phyloP scores from a whole-genome alignment of 352 stramenopile genomes.

The Globisporangium solare region DNA sequence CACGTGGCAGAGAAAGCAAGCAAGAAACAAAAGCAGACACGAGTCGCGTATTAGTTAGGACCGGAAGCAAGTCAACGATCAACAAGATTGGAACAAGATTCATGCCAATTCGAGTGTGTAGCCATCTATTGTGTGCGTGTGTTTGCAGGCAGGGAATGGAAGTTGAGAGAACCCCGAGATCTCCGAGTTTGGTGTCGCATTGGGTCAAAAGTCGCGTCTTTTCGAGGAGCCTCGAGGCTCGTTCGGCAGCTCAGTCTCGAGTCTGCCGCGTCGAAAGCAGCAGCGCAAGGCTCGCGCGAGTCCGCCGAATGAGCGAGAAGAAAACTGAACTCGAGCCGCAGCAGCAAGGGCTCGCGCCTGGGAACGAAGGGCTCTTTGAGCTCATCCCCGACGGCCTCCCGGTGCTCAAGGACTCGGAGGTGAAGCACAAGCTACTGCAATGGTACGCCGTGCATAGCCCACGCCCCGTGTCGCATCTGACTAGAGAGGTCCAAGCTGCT shows the following conservation, averaged over 20 bases:
- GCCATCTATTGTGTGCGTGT: too few relatives aligned
- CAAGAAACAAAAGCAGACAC: not conserved
- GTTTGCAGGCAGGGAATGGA: too few relatives aligned
- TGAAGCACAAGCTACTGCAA: slow-evolving; percentile 73
- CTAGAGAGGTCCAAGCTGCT: too few relatives aligned
- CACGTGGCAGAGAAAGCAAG: not conserved
- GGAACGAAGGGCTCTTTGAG: slow-evolving; percentile 25
- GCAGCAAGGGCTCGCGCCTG: too few relatives aligned
- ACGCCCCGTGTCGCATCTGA: too few relatives aligned
- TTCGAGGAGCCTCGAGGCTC: not conserved
- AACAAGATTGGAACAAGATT: too few relatives aligned
- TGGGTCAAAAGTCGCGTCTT: not conserved
- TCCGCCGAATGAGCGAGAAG: not conserved
- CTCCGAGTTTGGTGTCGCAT: not conserved
- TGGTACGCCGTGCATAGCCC: too few relatives aligned
- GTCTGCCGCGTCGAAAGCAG: not conserved
- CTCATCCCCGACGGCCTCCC: slow-evolving; percentile 40
- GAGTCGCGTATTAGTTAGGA: too few relatives aligned
- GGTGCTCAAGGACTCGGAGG: slow-evolving; percentile 36
- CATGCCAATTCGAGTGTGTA: too few relatives aligned
- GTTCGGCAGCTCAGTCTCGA: not conserved
- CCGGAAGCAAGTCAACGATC: too few relatives aligned
- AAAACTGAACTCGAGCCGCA: not conserved
- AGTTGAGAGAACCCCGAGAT: too few relatives aligned
- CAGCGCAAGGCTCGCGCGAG: too few relatives aligned